Conservation (phyloP, 306 rosid genomes). For the Rubus parviflorus region DNA sequence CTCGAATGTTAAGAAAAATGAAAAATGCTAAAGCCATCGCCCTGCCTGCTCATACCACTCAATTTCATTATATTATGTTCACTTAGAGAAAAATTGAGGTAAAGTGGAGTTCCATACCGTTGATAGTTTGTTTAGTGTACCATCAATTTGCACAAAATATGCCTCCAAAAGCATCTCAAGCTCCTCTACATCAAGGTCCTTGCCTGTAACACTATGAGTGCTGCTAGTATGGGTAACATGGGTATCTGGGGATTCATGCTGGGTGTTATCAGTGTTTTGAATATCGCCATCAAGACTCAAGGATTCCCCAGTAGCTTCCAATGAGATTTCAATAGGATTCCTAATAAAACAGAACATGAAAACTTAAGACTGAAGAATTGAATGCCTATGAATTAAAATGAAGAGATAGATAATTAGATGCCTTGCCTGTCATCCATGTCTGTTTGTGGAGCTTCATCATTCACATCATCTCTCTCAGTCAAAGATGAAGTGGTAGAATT, state of each 20-base stretch:
- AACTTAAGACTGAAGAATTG: neutral
- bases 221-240: slow-evolving; percentile 72
- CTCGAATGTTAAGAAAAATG: neutral
- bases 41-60: neutral
- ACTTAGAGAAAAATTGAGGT: neutral
- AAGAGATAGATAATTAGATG: slow-evolving; percentile 20
- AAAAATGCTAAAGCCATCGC: too few relatives aligned
- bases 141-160: slow-evolving; percentile 93
- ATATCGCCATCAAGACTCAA: slow-evolving; percentile 39
- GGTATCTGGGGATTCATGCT: slow-evolving; percentile 45
- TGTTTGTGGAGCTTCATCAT: slow-evolving; percentile 37
- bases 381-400: slow-evolving; percentile 6
- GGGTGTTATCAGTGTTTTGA: slow-evolving; percentile 36
- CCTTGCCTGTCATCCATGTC: slow-evolving; percentile 58
- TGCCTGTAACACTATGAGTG: slow-evolving; percentile 58
- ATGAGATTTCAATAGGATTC: slow-evolving; percentile 53
- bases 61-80: neutral
- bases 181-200: slow-evolving; percentile 87
- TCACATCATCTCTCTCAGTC: slow-evolving; percentile 37
- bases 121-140: slow-evolving; percentile 75
- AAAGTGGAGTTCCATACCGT: slow-evolving; percentile 52
- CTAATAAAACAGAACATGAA: slow-evolving; percentile 34
- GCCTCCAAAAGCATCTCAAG: slow-evolving; percentile 99
- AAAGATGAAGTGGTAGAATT: slow-evolving; percentile 62
- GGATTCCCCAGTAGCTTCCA: slow-evolving; percentile 42